Percentiles rank a stretch among this genome's conserved stretches.
Evolutionary conservation across 768 basidiomycete species (phyloP).

Genomic region (Psilocybe subaeruginosa): DNA sequence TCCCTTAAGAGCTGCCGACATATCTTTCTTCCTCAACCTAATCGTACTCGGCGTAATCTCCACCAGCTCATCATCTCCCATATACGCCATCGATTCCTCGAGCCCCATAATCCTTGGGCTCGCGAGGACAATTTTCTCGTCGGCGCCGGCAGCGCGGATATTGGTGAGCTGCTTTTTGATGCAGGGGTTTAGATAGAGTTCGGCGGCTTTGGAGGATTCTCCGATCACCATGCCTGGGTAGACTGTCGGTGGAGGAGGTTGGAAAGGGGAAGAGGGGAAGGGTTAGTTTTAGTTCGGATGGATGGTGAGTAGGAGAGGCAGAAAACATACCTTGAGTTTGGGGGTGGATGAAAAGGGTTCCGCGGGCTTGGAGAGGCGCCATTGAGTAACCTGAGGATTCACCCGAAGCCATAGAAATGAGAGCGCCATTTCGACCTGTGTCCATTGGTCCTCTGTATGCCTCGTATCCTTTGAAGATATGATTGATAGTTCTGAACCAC

Average conservation of each 20-base stretch:
- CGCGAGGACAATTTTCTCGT: conserved; percentile 52
- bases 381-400: conserved; percentile 52
- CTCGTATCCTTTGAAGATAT: conserved; percentile 54
- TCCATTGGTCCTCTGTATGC: conserved; percentile 46
- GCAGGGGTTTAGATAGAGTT: conserved; percentile 50
- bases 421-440: conserved; percentile 49
- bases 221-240: conserved; percentile 58
- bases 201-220: conserved; percentile 47
- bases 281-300: background rate
- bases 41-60: conserved; percentile 48
- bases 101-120: conserved; percentile 46
- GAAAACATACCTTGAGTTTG: conserved; percentile 38
- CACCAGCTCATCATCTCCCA: conserved; percentile 52
- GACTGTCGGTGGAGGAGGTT: conserved; percentile 26
- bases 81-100: conserved; percentile 50
- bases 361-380: conserved; percentile 51
- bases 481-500: conserved; percentile 46
- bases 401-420: conserved; percentile 50
- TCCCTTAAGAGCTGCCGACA: conserved; percentile 38
- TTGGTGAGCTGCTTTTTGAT: conserved; percentile 54
- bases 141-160: conserved; percentile 49
- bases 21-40: conserved; percentile 44
- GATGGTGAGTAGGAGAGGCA: background rate
- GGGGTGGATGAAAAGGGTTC: conserved; percentile 47
- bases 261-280: background rate